phyloP scores from a whole-genome alignment of 2,329 filamentous ascomycete species.

The Cladophialophora exuberans region DNA sequence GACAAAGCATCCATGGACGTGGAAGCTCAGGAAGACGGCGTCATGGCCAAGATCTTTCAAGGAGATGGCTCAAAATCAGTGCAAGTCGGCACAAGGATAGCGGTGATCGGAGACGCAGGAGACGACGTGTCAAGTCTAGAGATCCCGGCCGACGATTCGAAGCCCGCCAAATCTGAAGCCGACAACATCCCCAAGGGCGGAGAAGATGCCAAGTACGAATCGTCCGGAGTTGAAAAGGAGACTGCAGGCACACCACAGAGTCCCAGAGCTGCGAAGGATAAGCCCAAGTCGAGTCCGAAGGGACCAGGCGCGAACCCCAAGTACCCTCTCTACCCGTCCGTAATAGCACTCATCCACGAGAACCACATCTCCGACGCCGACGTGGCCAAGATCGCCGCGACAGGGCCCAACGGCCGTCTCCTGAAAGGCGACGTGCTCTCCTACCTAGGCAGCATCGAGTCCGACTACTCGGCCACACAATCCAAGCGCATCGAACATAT shows the following conservation, averaged over 20 bases:
- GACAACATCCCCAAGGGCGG: conserved; percentile 30
- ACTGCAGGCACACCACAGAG: conserved; percentile 25
- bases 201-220: conserved; percentile 25
- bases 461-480: conserved; percentile 71
- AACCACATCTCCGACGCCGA: conserved; percentile 77
- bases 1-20: conserved; percentile 96
- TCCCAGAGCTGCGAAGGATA: conserved; percentile 28
- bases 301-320: conserved; percentile 45
- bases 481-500: conserved; percentile 74
- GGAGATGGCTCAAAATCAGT: conserved; percentile 75
- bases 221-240: conserved; percentile 34
- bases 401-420: conserved; percentile 83
- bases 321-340: conserved; percentile 69
- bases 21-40: conserved; percentile 86
- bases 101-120: conserved; percentile 77
- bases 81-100: conserved; percentile 79
- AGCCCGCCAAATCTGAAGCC: conserved; percentile 28
- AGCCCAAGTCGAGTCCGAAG: conserved; percentile 26
- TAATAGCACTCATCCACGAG: conserved; percentile 77
- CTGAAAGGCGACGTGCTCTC: conserved; percentile 95
- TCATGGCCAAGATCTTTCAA: conserved; percentile 78
- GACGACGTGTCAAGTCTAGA: conserved; percentile 77
- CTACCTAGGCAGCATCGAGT: conserved; percentile 77
- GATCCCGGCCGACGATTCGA: conserved; percentile 69
- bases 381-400: conserved; percentile 79